These are phyloP conservation scores for Wickerhamiella sorbophila DNA, from an alignment of 805 yeast genomes.

Conservation along the genomic window DNA sequence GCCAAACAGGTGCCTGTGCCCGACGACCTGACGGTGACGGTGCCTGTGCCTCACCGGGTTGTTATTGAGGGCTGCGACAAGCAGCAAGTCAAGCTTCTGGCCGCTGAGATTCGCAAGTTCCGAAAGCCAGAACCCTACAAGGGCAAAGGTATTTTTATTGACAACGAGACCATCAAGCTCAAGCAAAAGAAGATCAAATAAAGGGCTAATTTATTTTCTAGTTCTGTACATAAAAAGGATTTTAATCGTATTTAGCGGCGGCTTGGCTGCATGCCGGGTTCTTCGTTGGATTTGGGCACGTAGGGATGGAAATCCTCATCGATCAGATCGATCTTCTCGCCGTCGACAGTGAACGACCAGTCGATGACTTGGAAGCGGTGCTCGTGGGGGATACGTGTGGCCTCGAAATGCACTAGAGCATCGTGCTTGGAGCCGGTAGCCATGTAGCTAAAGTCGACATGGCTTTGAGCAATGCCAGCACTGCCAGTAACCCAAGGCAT, in stretches of 20 bases:
- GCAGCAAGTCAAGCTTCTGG: slow-evolving; percentile 75
- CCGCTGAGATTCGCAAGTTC: slow-evolving; percentile 71
- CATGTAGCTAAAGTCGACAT: slow-evolving; percentile 55
- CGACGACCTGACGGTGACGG: slow-evolving; percentile 51
- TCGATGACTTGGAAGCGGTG: slow-evolving; percentile 45
- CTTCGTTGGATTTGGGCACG: slow-evolving; percentile 22
- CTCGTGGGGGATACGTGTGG: slow-evolving; percentile 47
- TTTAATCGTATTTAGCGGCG: no score
- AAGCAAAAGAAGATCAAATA: slow-evolving; percentile 91
- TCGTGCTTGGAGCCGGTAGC: slow-evolving; percentile 51
- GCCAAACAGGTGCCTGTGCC: slow-evolving; percentile 69
- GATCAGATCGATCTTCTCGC: slow-evolving; percentile 32
- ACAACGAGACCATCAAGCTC: slow-evolving; percentile 77
- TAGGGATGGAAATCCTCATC: slow-evolving; percentile 31
- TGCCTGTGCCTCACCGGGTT: slow-evolving; percentile 77
- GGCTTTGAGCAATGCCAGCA: slow-evolving; percentile 69
- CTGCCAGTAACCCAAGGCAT: slow-evolving; percentile 87
- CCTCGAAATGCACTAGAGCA: slow-evolving; percentile 47
- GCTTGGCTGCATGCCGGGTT: slow-evolving; percentile 20
- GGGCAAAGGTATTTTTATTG: slow-evolving; percentile 92
- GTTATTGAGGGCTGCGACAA: slow-evolving; percentile 77
- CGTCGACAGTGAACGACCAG: slow-evolving; percentile 45
- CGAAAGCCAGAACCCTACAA: slow-evolving; percentile 97
- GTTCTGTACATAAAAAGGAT: slow-evolving; percentile 5
- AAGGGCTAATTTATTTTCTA: neutral